These are phyloP conservation scores for Filosporella fistucella DNA, from an alignment of 495 filamentous ascomycete species.

Conservation along the genomic window DNA sequence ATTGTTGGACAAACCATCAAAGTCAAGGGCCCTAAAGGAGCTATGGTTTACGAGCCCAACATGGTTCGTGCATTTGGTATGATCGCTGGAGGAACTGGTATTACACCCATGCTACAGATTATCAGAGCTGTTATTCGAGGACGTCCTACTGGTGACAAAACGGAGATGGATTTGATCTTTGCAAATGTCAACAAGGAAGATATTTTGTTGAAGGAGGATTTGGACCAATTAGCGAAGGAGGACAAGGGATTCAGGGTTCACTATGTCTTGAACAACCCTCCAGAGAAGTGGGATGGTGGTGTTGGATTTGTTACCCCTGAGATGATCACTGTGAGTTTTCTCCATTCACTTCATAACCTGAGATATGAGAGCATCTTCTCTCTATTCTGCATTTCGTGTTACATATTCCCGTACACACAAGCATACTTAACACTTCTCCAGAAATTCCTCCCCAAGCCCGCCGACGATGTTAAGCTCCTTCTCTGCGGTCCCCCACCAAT, in stretches of 20 bases:
- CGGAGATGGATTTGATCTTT: constrained; percentile 89
- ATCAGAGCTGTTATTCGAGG: constrained; percentile 85
- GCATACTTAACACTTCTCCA: constrained; percentile 21
- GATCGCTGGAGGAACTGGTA: constrained; percentile 96
- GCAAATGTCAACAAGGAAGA: constrained; percentile 93
- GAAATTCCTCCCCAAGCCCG: constrained; percentile 80
- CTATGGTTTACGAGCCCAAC: constrained; percentile 93
- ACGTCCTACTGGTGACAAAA: constrained; percentile 72
- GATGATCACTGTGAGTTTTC: constrained; percentile 80
- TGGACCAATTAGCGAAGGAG: constrained; percentile 71
- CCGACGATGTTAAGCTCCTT: constrained; percentile 87
- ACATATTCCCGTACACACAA: too few species aligned
- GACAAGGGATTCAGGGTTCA: constrained; percentile 79
- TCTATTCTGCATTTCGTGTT: too few species aligned
- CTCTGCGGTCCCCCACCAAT: constrained; percentile 96
- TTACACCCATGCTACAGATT: constrained; percentile 97
- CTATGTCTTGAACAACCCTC: constrained; percentile 96
- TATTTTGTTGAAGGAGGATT: constrained; percentile 86
- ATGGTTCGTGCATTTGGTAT: constrained; percentile 94
- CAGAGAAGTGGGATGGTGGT: constrained; percentile 81
- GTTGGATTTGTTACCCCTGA: constrained; percentile 92
- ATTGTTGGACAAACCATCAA: constrained; percentile 82
- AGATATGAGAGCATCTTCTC: too few species aligned
- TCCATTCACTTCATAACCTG: not conserved
- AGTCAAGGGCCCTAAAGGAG: constrained; percentile 89